Conservation (phyloP, 352 stramenopile species). For the Phytophthora aleatoria region DNA sequence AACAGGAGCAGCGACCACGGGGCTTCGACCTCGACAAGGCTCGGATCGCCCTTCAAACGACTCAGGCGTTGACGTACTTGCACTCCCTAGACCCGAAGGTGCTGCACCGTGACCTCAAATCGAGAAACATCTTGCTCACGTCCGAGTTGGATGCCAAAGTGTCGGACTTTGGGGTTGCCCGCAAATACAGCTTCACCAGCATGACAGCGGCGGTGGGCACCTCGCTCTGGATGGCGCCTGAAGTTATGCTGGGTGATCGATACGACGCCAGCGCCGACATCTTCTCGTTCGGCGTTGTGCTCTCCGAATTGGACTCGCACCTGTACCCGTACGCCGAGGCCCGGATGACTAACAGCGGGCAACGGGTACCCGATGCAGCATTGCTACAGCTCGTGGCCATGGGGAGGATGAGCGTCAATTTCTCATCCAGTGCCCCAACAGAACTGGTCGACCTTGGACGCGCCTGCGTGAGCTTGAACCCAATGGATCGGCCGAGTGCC, state of each 20-base stretch:
- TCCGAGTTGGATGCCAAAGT: slow-evolving; percentile 38
- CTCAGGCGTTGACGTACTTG: slow-evolving; percentile 47
- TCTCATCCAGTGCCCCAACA: slow-evolving; percentile 21
- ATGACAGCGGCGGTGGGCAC: slow-evolving; percentile 45
- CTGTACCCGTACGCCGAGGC: slow-evolving; percentile 28
- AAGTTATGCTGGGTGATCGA: slow-evolving; percentile 40
- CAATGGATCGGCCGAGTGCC: slow-evolving; percentile 21
- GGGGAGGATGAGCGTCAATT: slow-evolving; percentile 23
- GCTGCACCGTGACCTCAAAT: slow-evolving; percentile 58
- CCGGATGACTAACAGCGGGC: slow-evolving; percentile 16
- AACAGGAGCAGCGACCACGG: slow-evolving; percentile 13
- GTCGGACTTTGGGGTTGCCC: slow-evolving; percentile 49
- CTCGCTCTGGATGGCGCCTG: slow-evolving; percentile 45
- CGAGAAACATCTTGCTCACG: slow-evolving; percentile 51
- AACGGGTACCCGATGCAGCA: slow-evolving; percentile 21
- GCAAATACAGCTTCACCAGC: slow-evolving; percentile 29
- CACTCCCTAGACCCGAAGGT: slow-evolving; percentile 43
- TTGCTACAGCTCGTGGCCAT: slow-evolving; percentile 35
- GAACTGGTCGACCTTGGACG: slow-evolving; percentile 22
- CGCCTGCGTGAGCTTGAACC: slow-evolving; percentile 28
- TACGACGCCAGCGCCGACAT: slow-evolving; percentile 47
- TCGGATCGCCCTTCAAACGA: slow-evolving; percentile 37
- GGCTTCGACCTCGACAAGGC: slow-evolving; percentile 37
- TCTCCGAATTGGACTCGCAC: slow-evolving; percentile 41
- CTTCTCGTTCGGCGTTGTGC: slow-evolving; percentile 44